A percentile compares a stretch with the other conserved stretches of the same genome.
These are phyloP conservation scores for Isochrysis galbana DNA, from an alignment of 78 protist genomes.

Conservation along the genomic window DNA sequence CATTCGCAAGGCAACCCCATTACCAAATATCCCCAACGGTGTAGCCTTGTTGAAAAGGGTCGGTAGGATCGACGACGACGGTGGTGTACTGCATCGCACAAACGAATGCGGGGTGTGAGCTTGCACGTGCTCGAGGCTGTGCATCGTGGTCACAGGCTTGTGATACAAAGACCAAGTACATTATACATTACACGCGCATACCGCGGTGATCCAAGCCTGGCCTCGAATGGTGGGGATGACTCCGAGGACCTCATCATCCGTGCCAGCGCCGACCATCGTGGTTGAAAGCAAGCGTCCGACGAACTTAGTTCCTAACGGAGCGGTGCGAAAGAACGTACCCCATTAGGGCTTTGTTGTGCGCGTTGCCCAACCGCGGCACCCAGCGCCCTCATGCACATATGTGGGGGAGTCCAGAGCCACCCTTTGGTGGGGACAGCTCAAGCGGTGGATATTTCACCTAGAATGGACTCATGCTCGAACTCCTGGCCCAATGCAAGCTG, in stretches of 20 bases:
- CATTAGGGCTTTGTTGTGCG: no score
- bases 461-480: conserved; percentile 30
- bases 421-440: no score
- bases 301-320: conserved; percentile 5
- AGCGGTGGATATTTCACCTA: no score
- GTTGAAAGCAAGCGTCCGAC: neutral
- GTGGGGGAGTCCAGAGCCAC: no score
- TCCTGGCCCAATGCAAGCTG: neutral
- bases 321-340: no score
- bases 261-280: neutral
- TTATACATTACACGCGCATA: no score
- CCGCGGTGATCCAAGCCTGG: conserved; percentile 19
- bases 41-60: conserved; percentile 38
- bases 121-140: no score
- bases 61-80: conserved; percentile 6
- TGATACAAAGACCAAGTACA: no score
- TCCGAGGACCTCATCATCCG: neutral
- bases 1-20: neutral
- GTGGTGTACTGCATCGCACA: neutral
- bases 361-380: no score
- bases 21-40: conserved; percentile 39
- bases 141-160: no score
- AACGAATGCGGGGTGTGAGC: no score
- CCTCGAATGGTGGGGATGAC: conserved; percentile 13
- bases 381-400: no score